A percentile compares a stretch with the other conserved stretches of the same genome.
These are phyloP conservation scores for Nannochloropsis oceanica DNA, from an alignment of 108 stramenopile species.

Conservation along the genomic window DNA sequence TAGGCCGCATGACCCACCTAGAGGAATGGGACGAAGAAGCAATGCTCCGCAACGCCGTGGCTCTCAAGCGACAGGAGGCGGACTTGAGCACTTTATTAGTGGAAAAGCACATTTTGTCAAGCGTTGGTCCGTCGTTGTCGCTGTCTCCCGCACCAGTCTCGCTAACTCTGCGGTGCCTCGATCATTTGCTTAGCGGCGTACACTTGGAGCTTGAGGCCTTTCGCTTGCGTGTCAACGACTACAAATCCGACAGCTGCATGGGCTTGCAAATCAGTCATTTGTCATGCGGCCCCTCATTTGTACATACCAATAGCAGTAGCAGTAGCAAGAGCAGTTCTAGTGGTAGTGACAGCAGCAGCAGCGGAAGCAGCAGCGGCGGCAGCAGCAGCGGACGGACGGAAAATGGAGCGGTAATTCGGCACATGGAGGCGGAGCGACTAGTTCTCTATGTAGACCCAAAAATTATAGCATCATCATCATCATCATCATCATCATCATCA, in stretches of 20 bases:
- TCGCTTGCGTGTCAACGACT: background rate
- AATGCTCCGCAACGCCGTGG: background rate
- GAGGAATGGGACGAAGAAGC: background rate
- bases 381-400: background rate
- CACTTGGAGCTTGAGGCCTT: background rate
- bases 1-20: background rate
- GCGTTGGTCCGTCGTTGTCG: background rate
- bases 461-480: too few relatives aligned
- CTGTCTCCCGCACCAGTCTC: background rate
- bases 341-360: background rate
- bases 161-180: background rate
- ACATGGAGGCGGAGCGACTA: background rate
- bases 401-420: background rate
- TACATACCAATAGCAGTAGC: too few relatives aligned
- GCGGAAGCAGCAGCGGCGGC: background rate
- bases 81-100: background rate
- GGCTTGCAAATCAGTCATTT: background rate
- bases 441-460: background rate
- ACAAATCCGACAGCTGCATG: background rate
- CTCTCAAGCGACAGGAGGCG: background rate
- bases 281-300: background rate
- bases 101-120: background rate
- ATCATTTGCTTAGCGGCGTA: background rate
- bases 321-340: too few relatives aligned
- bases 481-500: background rate